A percentile compares a stretch with the other conserved stretches of the same genome.
These are phyloP conservation scores for Rhizopogon salebrosus DNA, from an alignment of 768 basidiomycete genomes.

Conservation along the genomic window DNA sequence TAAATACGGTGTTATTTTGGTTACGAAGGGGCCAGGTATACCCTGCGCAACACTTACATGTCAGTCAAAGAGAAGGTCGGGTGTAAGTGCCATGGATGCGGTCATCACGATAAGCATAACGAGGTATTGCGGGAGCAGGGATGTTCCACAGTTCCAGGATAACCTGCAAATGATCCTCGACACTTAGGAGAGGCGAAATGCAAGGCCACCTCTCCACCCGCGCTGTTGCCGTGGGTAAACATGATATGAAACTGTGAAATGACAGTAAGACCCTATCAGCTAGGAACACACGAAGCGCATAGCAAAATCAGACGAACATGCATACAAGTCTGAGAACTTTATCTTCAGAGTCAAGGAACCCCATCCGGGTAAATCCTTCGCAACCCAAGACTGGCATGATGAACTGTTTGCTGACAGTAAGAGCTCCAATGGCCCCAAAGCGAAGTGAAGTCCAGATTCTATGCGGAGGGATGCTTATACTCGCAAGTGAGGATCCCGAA, in stretches of 20 bases:
- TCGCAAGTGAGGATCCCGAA: constrained; percentile 60
- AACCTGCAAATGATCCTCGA: constrained; percentile 32
- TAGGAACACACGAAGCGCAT: background rate
- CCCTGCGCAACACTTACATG: background rate
- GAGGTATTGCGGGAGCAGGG: background rate
- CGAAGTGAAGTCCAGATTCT: constrained; percentile 41
- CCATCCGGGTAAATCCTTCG: constrained; percentile 38
- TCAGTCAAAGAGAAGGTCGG: background rate
- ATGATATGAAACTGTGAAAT: constrained; percentile 46
- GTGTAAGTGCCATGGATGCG: background rate
- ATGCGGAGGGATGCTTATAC: constrained; percentile 48
- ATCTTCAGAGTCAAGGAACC: constrained; percentile 45
- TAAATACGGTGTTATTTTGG: no score
- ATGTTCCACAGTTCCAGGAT: constrained; percentile 48
- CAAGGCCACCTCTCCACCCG: constrained; percentile 33
- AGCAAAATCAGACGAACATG: constrained; percentile 43
- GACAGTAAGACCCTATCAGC: background rate
- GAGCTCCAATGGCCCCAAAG: constrained; percentile 45
- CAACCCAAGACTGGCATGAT: constrained; percentile 57
- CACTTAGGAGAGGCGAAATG: background rate
- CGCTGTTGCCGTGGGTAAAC: constrained; percentile 55
- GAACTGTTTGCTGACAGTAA: constrained; percentile 53
- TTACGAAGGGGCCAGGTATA: background rate
- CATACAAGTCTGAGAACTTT: constrained; percentile 61
- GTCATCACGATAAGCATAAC: background rate